Base-by-base conservation (phyloP, 176 grass and related monocot genomes). In the Carex myosuroides region DNA sequence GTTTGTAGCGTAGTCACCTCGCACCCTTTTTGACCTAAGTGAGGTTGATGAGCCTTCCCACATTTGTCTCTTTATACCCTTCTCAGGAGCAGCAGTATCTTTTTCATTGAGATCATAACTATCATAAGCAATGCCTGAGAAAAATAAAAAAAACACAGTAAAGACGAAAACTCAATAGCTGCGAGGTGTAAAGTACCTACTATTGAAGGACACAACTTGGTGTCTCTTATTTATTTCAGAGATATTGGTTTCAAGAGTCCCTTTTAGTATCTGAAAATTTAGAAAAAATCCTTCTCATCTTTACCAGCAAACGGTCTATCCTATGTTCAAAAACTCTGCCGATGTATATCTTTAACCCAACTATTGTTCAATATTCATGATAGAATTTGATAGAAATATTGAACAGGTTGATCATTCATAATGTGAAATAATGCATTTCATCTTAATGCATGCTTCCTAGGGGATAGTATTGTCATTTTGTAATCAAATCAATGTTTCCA, bases 21-120 rank as follows among this genome's bases (percentile, higher is more conserved):
- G 90, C 82, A 97, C 75, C 83, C 94, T 86, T 86, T 97, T 94
- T 57, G 90, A 97, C 84, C 94, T 94, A 13, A 94, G 80, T 79
- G 92, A 94, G 83, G 92, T 90, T 29, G 90, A 92, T 12, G 90
- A 92, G 61, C 82, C 80, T 88, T 90, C 71, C 85, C 88, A 92
- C 64, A 82, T 69, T 55, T 86, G 85, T 76, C 91, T 94, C 54
- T 94, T 97, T 86, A 81, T 54, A 73, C 81, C 81, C 78, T 92
- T 85, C 18, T 85, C 83, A 84, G 80, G 80, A n/a, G 86, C 77
- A 77, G 66, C 75, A 64, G 18, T 21, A 41, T 81, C 29, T 76
- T 82, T 55, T 80, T 8, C 68, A 81, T 68, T 58, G 30, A 80
- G 16, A 83, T 74, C 21, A 52, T 10, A 70, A 78, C 86, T 87